These are phyloP conservation scores for Drechslerella dactyloides DNA, from an alignment of 2,329 filamentous ascomycete genomes.

Conservation along the genomic window DNA sequence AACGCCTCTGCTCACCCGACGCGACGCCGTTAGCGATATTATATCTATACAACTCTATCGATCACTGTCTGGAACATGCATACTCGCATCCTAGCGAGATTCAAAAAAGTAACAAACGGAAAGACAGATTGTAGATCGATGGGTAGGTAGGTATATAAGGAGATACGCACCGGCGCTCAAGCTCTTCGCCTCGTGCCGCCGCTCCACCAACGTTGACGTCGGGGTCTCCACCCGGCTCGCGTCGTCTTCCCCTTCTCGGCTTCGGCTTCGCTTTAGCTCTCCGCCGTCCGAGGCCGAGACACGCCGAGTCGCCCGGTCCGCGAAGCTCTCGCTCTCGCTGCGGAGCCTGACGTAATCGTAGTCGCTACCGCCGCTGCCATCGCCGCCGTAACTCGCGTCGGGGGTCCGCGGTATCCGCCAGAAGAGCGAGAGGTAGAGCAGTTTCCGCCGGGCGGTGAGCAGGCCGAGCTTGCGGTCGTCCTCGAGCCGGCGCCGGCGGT, in stretches of 20 bases:
- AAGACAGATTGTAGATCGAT: too few relatives aligned
- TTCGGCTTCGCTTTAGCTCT: background rate
- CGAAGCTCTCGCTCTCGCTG: background rate
- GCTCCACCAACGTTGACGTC: conserved; percentile 20
- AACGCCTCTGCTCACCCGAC: conserved; percentile 30
- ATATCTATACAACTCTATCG: background rate
- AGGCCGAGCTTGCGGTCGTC: conserved; percentile 30
- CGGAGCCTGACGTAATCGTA: too few relatives aligned
- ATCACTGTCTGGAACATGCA: background rate
- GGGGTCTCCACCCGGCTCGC: conserved; percentile 2
- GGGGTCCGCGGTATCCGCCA: conserved; percentile 32
- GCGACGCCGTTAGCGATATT: too few relatives aligned
- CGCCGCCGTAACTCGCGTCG: background rate
- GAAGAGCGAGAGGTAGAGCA: conserved; percentile 36
- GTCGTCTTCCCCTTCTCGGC: conserved; percentile 16
- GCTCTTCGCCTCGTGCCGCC: conserved; percentile 34
- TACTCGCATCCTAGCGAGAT: too few relatives aligned
- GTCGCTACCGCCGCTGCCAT: conserved; percentile 1
- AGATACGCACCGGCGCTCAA: conserved; percentile 33
- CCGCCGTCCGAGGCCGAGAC: conserved; percentile 26
- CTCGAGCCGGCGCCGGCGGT: conserved; percentile 37
- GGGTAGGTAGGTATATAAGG: too few relatives aligned
- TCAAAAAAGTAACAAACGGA: too few relatives aligned
- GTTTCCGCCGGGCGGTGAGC: conserved; percentile 23
- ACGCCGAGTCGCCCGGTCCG: conserved; percentile 29